These are phyloP conservation scores for Talaromyces piceae DNA, from an alignment of 2,329 filamentous ascomycete species.

Conservation along the genomic window DNA sequence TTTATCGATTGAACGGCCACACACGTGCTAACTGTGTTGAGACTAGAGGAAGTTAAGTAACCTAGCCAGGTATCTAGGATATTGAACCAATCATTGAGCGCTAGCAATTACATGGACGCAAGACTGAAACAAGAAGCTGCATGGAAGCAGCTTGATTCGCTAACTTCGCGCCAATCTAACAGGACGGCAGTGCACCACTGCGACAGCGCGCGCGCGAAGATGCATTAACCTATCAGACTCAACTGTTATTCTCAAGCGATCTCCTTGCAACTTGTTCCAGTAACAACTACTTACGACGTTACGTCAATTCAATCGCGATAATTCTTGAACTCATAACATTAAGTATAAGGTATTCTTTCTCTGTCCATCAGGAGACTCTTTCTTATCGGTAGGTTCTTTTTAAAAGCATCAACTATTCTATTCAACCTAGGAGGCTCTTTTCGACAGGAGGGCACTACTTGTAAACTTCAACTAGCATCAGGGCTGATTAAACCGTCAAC, in stretches of 20 bases:
- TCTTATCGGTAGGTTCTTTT: not conserved
- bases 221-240: not conserved
- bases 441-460: not conserved
- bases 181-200: too few relatives aligned
- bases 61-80: too few relatives aligned
- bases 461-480: not conserved
- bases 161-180: not conserved
- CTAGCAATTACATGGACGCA: not conserved
- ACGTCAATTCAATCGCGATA: too few relatives aligned
- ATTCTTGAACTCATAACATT: not conserved
- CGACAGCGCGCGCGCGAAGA: not conserved
- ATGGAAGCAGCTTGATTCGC: not conserved
- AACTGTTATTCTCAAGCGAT: not conserved
- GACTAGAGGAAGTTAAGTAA: too few relatives aligned
- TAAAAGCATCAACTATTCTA: not conserved
- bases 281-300: too few relatives aligned
- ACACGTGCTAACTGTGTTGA: too few relatives aligned
- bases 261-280: too few relatives aligned
- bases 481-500: not conserved
- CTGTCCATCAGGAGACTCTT: not conserved
- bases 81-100: not conserved
- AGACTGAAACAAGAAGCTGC: not conserved
- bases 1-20: too few relatives aligned
- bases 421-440: not conserved
- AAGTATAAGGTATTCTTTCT: not conserved